phyloP scores from a whole-genome alignment of 306 rosid species.

The Chamaecrista fasciculata region DNA sequence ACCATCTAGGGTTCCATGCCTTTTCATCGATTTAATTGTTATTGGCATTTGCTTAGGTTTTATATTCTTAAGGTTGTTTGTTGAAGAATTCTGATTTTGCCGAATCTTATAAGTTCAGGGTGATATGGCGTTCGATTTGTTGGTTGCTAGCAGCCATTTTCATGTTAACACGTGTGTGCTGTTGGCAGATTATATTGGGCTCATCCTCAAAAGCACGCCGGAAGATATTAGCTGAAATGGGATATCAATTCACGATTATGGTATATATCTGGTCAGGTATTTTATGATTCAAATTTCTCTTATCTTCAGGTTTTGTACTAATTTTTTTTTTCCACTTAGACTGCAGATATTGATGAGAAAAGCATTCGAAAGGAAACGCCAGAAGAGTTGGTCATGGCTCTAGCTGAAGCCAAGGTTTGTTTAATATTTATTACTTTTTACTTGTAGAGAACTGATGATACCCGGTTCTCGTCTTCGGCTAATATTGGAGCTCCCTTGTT shows the following conservation, averaged over 20 bases:
- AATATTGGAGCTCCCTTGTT: background rate
- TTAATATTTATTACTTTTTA: background rate
- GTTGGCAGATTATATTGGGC: constrained; percentile 69
- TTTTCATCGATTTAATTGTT: background rate
- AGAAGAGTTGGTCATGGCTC: constrained; percentile 84
- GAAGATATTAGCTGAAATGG: constrained; percentile 74
- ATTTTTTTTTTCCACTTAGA: constrained; percentile 36
- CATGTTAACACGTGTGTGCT: background rate
- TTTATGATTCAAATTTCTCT: background rate
- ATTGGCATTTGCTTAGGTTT: background rate
- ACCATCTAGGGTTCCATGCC: constrained; percentile 38
- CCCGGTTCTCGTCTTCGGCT: background rate
- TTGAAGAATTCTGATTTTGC: background rate
- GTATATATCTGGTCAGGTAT: constrained; percentile 26
- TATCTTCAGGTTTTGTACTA: background rate
- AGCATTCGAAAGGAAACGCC: constrained; percentile 78
- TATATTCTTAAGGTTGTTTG: background rate
- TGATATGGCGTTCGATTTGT: background rate
- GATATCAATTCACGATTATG: constrained; percentile 62
- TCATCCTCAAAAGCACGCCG: constrained; percentile 70
- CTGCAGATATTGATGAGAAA: constrained; percentile 96
- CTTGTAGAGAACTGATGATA: background rate
- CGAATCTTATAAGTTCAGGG: background rate
- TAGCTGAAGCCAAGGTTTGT: constrained; percentile 88
- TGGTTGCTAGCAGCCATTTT: background rate